Conservation (phyloP, 140 eudicot species). For the Senecio squalidus region DNA sequence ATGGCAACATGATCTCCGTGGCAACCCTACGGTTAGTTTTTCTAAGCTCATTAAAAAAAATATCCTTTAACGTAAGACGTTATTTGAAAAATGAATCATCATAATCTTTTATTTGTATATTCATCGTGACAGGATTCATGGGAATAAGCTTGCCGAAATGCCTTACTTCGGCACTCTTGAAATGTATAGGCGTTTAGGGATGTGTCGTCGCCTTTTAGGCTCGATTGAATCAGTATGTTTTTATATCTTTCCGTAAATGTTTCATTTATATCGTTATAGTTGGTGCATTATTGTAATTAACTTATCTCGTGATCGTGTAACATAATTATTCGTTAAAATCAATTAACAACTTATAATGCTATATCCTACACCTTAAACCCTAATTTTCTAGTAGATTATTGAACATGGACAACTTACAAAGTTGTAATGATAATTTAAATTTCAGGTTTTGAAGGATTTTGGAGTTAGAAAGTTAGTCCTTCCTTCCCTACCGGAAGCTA, state of each 20-base stretch:
- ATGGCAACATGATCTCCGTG: slow-evolving; percentile 51
- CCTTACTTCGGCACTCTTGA: slow-evolving; percentile 67
- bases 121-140: slow-evolving; percentile 46
- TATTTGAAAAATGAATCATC: neutral
- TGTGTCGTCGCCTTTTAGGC: slow-evolving; percentile 60
- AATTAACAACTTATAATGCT: no score
- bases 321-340: neutral
- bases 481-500: neutral
- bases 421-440: neutral
- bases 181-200: slow-evolving; percentile 63
- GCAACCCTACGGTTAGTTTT: slow-evolving; percentile 54
- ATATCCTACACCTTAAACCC: neutral
- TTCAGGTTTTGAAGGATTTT: neutral
- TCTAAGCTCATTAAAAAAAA: neutral
- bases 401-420: neutral
- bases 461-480: neutral
- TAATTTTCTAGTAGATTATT: neutral
- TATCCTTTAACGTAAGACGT: neutral
- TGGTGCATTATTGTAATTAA: neutral
- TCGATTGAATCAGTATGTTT: slow-evolving; percentile 50
- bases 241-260: neutral
- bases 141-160: slow-evolving; percentile 72
- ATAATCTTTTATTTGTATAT: neutral
- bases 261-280: neutral
- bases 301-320: neutral